phyloP scores from a whole-genome alignment of 176 grass and related monocot genomes.

The Triticum urartu region DNA sequence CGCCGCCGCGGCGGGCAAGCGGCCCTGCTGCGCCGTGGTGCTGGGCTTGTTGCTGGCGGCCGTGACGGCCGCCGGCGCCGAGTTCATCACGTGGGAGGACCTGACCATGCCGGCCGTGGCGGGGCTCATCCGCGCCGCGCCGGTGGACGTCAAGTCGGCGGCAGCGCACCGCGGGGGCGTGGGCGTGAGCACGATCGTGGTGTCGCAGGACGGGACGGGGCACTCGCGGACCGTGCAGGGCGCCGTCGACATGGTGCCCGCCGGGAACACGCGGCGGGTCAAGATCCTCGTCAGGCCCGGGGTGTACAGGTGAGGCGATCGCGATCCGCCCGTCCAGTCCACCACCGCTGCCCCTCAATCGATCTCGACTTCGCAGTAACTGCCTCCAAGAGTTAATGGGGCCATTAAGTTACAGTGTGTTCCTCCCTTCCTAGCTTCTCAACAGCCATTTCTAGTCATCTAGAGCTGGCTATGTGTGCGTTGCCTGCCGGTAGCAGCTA shows the following conservation, averaged over 20 bases:
- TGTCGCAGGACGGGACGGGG: slow-evolving; percentile 68
- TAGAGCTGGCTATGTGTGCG: neutral
- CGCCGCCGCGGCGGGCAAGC: neutral
- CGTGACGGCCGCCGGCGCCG: neutral
- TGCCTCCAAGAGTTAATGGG: slow-evolving; percentile 31
- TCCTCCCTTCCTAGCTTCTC: neutral
- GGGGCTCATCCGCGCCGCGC: neutral
- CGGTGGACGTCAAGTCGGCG: neutral
- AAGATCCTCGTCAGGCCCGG: slow-evolving; percentile 78
- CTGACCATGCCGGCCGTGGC: slow-evolving; percentile 35
- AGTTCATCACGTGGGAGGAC: slow-evolving; percentile 84
- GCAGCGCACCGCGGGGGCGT: neutral
- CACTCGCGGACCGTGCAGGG: slow-evolving; percentile 89
- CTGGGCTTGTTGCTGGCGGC: neutral
- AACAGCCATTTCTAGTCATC: neutral
- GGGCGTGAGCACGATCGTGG: slow-evolving; percentile 41
- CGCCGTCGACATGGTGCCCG: slow-evolving; percentile 82
- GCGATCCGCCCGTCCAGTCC: neutral
- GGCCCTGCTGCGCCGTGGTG: neutral
- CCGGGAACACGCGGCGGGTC: slow-evolving; percentile 62
- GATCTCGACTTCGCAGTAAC: neutral
- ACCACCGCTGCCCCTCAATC: neutral
- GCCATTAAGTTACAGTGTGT: neutral
- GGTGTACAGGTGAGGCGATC: slow-evolving; percentile 65
- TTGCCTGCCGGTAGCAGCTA: neutral